Percentiles rank a stretch among this genome's conserved stretches.
Conservation (phyloP, 2,329 filamentous ascomycete genomes). For the Apiospora phragmitis region DNA sequence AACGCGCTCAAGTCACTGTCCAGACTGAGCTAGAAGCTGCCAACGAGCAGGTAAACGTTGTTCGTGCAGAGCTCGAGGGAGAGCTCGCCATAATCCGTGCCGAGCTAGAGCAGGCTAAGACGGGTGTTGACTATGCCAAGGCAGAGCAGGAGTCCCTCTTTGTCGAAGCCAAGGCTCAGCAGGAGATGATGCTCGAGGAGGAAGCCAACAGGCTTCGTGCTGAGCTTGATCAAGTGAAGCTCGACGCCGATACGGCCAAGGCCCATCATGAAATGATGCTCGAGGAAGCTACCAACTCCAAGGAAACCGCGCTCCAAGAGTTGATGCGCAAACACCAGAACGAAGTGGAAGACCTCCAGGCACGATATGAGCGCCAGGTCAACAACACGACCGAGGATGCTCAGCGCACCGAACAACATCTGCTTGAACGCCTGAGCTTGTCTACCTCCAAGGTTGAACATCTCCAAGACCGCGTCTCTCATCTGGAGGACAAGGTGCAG, state of each 20-base stretch:
- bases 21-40: slow-evolving; percentile 81
- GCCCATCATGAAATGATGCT: slow-evolving; percentile 82
- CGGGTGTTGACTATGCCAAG: slow-evolving; percentile 75
- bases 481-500: slow-evolving; percentile 88
- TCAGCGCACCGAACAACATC: slow-evolving; percentile 74
- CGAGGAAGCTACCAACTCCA: slow-evolving; percentile 68
- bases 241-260: slow-evolving; percentile 79
- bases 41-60: slow-evolving; percentile 81
- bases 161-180: slow-evolving; percentile 72
- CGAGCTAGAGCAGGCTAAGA: slow-evolving; percentile 72
- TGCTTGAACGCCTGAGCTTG: slow-evolving; percentile 78
- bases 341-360: slow-evolving; percentile 72
- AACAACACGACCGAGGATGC: slow-evolving; percentile 78
- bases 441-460: slow-evolving; percentile 83
- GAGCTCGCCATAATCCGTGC: slow-evolving; percentile 70
- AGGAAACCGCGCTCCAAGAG: slow-evolving; percentile 24
- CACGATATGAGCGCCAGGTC: slow-evolving; percentile 73
- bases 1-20: slow-evolving; percentile 75
- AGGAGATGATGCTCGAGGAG: slow-evolving; percentile 78
- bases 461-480: slow-evolving; percentile 79
- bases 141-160: slow-evolving; percentile 77
- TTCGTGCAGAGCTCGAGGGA: slow-evolving; percentile 79
- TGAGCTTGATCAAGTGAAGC: slow-evolving; percentile 74
- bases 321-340: slow-evolving; percentile 60
- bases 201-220: slow-evolving; percentile 70